phyloP scores from a whole-genome alignment of 352 stramenopile genomes.

The Pythium guiyangense region DNA sequence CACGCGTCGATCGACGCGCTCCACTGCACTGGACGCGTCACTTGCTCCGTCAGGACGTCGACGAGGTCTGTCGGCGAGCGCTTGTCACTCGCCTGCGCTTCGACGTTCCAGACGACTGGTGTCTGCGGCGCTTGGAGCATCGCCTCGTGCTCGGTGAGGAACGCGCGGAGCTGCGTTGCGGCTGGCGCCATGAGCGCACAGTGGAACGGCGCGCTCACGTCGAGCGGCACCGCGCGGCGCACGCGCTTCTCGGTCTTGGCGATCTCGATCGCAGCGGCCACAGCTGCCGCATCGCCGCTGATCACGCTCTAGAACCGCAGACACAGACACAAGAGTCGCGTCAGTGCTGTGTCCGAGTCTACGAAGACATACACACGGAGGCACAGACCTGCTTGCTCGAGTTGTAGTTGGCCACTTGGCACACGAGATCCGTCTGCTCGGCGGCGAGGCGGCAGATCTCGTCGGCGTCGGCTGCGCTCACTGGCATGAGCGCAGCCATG shows the following conservation, averaged over 20 bases:
- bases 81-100: slow-evolving; percentile 40
- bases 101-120: slow-evolving; percentile 83
- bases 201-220: slow-evolving; percentile 86
- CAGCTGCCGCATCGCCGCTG: slow-evolving; percentile 48
- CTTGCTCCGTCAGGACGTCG: slow-evolving; percentile 49
- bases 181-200: slow-evolving; percentile 74
- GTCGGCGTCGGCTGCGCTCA: slow-evolving; percentile 41
- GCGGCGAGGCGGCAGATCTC: slow-evolving; percentile 45
- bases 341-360: neutral
- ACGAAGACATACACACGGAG: neutral
- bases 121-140: slow-evolving; percentile 30
- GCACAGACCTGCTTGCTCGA: slow-evolving; percentile 67
- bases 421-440: slow-evolving; percentile 32
- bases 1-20: slow-evolving; percentile 78
- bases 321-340: neutral
- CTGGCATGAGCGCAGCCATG: slow-evolving; percentile 80
- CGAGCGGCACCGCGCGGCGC: slow-evolving; percentile 58
- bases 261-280: slow-evolving; percentile 44
- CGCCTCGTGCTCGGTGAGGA: slow-evolving; percentile 20
- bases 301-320: slow-evolving; percentile 42
- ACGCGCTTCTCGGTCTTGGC: slow-evolving; percentile 71
- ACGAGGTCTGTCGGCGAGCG: slow-evolving; percentile 29
- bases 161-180: slow-evolving; percentile 33
- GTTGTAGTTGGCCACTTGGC: slow-evolving; percentile 88
- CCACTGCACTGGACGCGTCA: slow-evolving; percentile 67